Evolutionary conservation across 345 rosid genomes (phyloP).

Genomic region (Boechera retrofracta): DNA sequence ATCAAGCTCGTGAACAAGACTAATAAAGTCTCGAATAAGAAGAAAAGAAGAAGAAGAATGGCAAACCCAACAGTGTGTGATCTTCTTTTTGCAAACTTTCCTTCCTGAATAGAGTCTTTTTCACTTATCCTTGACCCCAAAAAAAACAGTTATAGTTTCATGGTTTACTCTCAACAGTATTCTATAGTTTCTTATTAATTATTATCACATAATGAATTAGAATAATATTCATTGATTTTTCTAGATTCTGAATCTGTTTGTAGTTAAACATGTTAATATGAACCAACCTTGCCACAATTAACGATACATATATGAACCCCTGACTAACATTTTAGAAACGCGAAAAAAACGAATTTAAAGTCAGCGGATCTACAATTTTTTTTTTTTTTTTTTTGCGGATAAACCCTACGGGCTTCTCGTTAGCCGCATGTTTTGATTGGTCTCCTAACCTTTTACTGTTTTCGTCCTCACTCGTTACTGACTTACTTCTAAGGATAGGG

Average conservation of each 20-base stretch:
- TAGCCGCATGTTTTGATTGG: not conserved
- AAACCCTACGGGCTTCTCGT: constrained; percentile 6
- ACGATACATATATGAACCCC: not conserved
- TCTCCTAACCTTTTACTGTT: constrained; percentile 2
- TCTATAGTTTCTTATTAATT: not conserved
- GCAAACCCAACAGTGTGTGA: not conserved
- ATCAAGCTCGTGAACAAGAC: not conserved
- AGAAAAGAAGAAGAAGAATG: not conserved
- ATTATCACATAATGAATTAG: no score
- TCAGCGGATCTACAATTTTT: not conserved
- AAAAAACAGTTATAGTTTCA: not conserved
- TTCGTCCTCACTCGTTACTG: constrained; percentile 19
- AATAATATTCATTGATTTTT: not conserved
- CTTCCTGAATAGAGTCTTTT: not conserved
- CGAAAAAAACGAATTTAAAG: not conserved
- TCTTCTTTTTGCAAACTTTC: not conserved
- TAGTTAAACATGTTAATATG: not conserved
- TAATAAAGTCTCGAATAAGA: not conserved
- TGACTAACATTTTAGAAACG: not conserved
- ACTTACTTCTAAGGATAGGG: not conserved
- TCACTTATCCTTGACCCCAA: not conserved
- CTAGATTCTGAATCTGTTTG: not conserved
- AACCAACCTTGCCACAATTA: not conserved
- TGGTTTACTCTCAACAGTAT: not conserved
- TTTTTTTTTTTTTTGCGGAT: not conserved